Evolutionary conservation across 176 grass and related monocot genomes (phyloP).

Genomic region (Alopecurus myosuroides): DNA sequence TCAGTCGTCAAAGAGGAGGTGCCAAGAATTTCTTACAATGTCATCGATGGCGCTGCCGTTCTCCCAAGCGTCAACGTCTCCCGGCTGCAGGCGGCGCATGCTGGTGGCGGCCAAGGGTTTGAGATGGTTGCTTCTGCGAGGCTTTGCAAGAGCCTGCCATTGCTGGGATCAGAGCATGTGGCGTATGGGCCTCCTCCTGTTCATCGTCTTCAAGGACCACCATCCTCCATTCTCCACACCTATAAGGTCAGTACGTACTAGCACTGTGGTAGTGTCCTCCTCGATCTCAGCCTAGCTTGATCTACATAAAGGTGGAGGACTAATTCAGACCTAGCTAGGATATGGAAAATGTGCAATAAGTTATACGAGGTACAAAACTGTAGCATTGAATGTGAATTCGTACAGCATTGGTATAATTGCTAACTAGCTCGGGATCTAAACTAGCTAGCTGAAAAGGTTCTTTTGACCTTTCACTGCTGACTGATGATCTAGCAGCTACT

Average conservation of each 20-base stretch:
- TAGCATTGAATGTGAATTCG: background rate
- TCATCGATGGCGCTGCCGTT: constrained; percentile 14
- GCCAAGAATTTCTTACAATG: constrained; percentile 24
- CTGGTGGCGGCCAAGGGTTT: constrained; percentile 30
- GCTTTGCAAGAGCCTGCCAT: constrained; percentile 35
- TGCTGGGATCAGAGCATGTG: constrained; percentile 39
- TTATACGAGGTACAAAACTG: constrained; percentile 2
- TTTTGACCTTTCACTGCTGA: background rate
- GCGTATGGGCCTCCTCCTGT: constrained; percentile 41
- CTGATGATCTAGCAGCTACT: constrained; percentile 4
- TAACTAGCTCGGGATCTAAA: background rate
- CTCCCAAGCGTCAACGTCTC: constrained; percentile 47
- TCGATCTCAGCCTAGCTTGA: background rate
- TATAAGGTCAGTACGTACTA: constrained; percentile 39
- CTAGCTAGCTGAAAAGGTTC: background rate
- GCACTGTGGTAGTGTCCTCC: background rate
- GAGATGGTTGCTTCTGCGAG: constrained; percentile 54
- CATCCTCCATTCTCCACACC: constrained; percentile 33
- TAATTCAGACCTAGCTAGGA: background rate
- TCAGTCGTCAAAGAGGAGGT: constrained; percentile 39
- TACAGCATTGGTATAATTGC: background rate
- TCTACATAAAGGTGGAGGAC: background rate
- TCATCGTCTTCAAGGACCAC: constrained; percentile 49
- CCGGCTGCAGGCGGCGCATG: constrained; percentile 7
- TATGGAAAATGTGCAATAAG: background rate